Evolutionary conservation across 2,329 filamentous ascomycete species (phyloP).

Genomic region (Remersonia thermophila): DNA sequence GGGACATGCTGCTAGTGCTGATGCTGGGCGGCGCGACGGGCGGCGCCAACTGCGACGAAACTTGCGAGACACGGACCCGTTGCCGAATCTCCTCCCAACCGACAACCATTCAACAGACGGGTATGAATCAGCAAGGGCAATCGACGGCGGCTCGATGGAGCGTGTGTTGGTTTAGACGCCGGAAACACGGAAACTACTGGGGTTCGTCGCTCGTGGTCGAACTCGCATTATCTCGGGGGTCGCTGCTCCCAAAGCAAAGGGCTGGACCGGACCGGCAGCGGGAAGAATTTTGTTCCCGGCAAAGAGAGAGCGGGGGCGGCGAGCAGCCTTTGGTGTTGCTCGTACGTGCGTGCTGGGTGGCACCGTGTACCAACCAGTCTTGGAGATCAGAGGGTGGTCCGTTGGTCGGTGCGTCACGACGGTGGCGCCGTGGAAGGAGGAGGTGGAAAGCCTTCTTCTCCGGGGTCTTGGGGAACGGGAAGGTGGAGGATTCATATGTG

Average conservation of each 20-base stretch:
- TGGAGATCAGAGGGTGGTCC: not conserved
- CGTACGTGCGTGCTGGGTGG: too few relatives aligned
- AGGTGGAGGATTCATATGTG: conserved; percentile 17
- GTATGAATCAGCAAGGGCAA: conserved; percentile 3
- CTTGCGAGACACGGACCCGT: not conserved
- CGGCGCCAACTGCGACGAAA: not conserved
- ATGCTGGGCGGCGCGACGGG: conserved; percentile 12
- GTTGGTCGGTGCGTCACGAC: conserved; percentile 2
- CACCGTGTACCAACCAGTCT: too few relatives aligned
- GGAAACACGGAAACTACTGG: conserved; percentile 7
- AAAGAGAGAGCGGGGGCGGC: too few relatives aligned
- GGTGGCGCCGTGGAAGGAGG: conserved; percentile 4
- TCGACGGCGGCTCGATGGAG: not conserved
- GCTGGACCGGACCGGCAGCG: conserved; percentile 2
- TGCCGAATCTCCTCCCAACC: conserved; percentile 3
- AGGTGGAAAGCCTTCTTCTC: conserved; percentile 11
- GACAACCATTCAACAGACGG: conserved; percentile 1
- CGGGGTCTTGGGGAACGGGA: conserved; percentile 15
- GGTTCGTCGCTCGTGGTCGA: conserved; percentile 6
- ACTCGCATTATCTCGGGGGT: conserved; percentile 11
- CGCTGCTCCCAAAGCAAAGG: too few relatives aligned
- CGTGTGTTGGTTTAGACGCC: conserved; percentile 5
- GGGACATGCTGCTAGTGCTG: conserved; percentile 28
- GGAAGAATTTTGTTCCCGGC: conserved; percentile 2
- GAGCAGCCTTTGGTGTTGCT: too few relatives aligned